These are phyloP conservation scores for Tillandsia fasciculata DNA, from an alignment of 176 grass and related monocot species.

Conservation along the genomic window DNA sequence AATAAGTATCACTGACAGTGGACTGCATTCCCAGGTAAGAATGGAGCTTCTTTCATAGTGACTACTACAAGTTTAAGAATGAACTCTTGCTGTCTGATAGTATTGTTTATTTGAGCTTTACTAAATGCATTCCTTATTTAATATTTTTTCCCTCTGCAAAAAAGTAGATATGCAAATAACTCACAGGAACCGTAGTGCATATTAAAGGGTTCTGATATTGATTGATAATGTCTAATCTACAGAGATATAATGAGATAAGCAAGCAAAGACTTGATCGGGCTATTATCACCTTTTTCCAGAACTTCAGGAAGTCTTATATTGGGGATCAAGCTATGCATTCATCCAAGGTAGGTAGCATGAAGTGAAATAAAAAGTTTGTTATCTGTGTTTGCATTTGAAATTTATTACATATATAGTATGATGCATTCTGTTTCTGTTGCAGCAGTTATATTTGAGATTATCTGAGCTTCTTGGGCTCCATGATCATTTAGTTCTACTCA, in stretches of 20 bases:
- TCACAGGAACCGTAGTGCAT: no score
- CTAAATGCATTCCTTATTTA: neutral
- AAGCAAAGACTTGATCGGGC: slow-evolving; percentile 97
- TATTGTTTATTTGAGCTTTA: neutral
- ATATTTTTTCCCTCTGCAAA: neutral
- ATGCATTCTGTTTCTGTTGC: slow-evolving; percentile 39
- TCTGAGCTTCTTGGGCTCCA: slow-evolving; percentile 92
- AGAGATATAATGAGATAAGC: slow-evolving; percentile 91
- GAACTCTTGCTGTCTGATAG: neutral
- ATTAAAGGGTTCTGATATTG: neutral
- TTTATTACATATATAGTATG: slow-evolving; percentile 20
- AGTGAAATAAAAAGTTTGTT: slow-evolving; percentile 10
- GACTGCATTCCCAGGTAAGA: slow-evolving; percentile 71
- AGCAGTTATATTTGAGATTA: slow-evolving; percentile 97
- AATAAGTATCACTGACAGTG: slow-evolving; percentile 82
- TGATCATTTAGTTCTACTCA: slow-evolving; percentile 97
- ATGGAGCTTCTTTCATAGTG: slow-evolving; percentile 21
- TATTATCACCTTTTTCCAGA: slow-evolving; percentile 88
- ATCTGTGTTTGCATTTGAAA: slow-evolving; percentile 2
- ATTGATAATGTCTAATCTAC: slow-evolving; percentile 19
- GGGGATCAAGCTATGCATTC: slow-evolving; percentile 93
- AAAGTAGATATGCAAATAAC: no score
- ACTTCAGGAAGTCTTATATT: slow-evolving; percentile 95
- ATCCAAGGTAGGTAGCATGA: slow-evolving; percentile 53
- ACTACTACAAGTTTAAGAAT: slow-evolving; percentile 1